Evolutionary conservation across 2,329 filamentous ascomycete genomes (phyloP).

Genomic region (Talaromyces amestolkiae): DNA sequence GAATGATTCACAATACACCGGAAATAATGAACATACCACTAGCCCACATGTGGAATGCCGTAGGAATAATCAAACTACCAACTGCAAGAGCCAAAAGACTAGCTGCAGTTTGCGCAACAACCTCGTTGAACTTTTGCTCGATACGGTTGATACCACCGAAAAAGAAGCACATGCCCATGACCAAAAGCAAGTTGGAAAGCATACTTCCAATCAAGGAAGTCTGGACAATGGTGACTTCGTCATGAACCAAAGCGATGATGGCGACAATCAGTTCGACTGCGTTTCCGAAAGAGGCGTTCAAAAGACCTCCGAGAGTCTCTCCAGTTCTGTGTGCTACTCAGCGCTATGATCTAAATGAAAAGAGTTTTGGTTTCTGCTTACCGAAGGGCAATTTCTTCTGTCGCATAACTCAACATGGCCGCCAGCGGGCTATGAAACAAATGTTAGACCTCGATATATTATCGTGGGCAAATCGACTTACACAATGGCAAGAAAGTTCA

Average conservation of each 20-base stretch:
- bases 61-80: slow-evolving; percentile 81
- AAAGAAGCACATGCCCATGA: slow-evolving; percentile 91
- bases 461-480: slow-evolving; percentile 21
- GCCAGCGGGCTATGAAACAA: slow-evolving; percentile 61
- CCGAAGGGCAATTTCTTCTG: slow-evolving; percentile 74
- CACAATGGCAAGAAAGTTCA: slow-evolving; percentile 94
- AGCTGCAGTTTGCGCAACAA: slow-evolving; percentile 84
- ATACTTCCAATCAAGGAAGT: slow-evolving; percentile 91
- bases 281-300: slow-evolving; percentile 89
- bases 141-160: slow-evolving; percentile 73
- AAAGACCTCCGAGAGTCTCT: slow-evolving; percentile 80
- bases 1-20: neutral
- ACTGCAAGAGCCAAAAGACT: slow-evolving; percentile 77
- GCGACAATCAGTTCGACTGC: slow-evolving; percentile 87
- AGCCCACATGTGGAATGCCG: slow-evolving; percentile 69
- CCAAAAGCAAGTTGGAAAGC: slow-evolving; percentile 82
- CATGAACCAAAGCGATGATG: slow-evolving; percentile 73
- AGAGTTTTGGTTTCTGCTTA: slow-evolving; percentile 31
- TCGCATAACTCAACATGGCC: slow-evolving; percentile 80
- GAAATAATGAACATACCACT: slow-evolving; percentile 27
- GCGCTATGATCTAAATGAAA: neutral
- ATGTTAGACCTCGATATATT: neutral
- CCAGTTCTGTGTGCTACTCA: slow-evolving; percentile 54
- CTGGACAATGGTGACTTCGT: slow-evolving; percentile 80
- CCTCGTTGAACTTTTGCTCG: slow-evolving; percentile 88